phyloP scores from a whole-genome alignment of 768 basidiomycete species.

The Trametes punicea region DNA sequence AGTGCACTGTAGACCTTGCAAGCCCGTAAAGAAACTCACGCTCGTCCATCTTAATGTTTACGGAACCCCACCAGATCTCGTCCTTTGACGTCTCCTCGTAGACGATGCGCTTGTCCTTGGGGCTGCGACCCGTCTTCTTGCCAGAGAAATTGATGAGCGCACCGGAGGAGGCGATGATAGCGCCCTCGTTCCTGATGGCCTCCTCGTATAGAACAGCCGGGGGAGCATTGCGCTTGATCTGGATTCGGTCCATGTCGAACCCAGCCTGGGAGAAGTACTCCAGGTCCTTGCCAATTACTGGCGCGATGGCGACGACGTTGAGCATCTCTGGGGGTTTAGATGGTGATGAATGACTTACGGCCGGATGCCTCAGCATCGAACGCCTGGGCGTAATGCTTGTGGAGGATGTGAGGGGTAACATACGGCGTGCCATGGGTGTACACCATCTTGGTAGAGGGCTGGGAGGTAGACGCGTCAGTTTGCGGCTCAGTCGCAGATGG shows the following conservation, averaged over 20 bases:
- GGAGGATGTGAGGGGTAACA: conserved; percentile 86
- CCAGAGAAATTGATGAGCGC: conserved; percentile 99
- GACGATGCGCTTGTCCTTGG: conserved; percentile 99
- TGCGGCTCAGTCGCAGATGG: background rate
- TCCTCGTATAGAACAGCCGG: conserved; percentile 94
- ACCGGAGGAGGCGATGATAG: conserved; percentile 93
- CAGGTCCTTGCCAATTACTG: conserved; percentile 90
- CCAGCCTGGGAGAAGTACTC: conserved; percentile 98
- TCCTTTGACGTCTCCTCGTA: conserved; percentile 96
- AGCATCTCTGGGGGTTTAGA: background rate
- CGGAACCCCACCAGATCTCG: conserved; percentile 98
- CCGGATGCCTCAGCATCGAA: conserved; percentile 61
- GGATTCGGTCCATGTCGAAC: conserved; percentile 97
- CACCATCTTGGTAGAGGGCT: conserved; percentile 48
- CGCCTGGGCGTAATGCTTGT: conserved; percentile 79
- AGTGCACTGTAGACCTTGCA: background rate
- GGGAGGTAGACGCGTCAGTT: background rate
- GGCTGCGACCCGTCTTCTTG: conserved; percentile 96
- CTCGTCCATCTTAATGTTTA: conserved; percentile 99
- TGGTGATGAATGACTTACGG: conserved; percentile 40
- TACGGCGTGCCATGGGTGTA: conserved; percentile 75
- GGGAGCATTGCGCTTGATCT: conserved; percentile 91
- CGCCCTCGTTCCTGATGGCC: conserved; percentile 97
- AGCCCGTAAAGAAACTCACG: conserved; percentile 46
- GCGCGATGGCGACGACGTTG: conserved; percentile 9